Percentiles rank a stretch among this genome's conserved stretches.
Conservation (phyloP, 495 filamentous ascomycete species). For the Penicillium goetzii region DNA sequence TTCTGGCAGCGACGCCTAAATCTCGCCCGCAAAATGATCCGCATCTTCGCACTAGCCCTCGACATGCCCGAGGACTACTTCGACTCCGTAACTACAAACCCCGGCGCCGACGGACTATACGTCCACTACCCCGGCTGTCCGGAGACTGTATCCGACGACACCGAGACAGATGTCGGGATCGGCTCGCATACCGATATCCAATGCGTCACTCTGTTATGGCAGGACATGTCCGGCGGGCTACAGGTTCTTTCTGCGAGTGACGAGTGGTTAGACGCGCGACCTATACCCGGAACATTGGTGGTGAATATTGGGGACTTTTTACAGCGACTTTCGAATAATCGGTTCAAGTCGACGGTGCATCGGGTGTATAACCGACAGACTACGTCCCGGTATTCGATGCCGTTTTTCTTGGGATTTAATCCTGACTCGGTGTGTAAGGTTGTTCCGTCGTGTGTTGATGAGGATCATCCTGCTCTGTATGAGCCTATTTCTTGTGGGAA, state of each 20-base stretch:
- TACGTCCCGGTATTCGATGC: slow-evolving; percentile 59
- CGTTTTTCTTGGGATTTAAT: slow-evolving; percentile 62
- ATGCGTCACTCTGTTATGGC: slow-evolving; percentile 61
- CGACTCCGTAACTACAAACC: slow-evolving; percentile 52
- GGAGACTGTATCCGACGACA: slow-evolving; percentile 28
- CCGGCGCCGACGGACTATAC: slow-evolving; percentile 54
- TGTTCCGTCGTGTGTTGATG: slow-evolving; percentile 56
- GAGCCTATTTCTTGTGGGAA: slow-evolving; percentile 62
- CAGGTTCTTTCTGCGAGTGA: slow-evolving; percentile 56
- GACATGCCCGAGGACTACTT: slow-evolving; percentile 55
- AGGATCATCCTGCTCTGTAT: slow-evolving; percentile 56
- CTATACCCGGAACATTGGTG: slow-evolving; percentile 62
- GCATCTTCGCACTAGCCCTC: slow-evolving; percentile 54
- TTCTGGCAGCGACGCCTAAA: slow-evolving; percentile 53
- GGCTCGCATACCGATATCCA: slow-evolving; percentile 64
- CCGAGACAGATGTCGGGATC: slow-evolving; percentile 48
- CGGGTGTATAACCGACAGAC: slow-evolving; percentile 54
- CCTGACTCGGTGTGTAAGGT: slow-evolving; percentile 49
- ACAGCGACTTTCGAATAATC: slow-evolving; percentile 63
- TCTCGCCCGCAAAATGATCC: slow-evolving; percentile 51
- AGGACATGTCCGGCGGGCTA: slow-evolving; percentile 55
- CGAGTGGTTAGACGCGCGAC: slow-evolving; percentile 59
- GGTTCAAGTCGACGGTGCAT: slow-evolving; percentile 63
- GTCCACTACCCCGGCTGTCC: slow-evolving; percentile 54
- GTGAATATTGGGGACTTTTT: slow-evolving; percentile 70